Evolutionary conservation across 2,329 filamentous ascomycete species (phyloP).

Genomic region (Aspergillus sp.): DNA sequence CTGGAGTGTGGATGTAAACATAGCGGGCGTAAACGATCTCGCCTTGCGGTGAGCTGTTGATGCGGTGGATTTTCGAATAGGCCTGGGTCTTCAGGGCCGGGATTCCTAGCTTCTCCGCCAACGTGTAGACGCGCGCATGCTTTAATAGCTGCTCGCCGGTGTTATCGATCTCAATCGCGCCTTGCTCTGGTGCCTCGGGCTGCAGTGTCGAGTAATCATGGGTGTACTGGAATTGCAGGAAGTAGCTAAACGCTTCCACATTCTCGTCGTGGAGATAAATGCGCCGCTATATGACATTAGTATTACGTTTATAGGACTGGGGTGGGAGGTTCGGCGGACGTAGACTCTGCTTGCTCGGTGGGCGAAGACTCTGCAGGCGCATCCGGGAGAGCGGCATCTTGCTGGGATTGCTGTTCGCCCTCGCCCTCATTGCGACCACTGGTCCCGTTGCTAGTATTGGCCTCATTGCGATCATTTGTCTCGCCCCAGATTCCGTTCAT

Average conservation of each 20-base stretch:
- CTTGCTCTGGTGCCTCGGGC: constrained; percentile 51
- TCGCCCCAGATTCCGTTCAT: constrained; percentile 15
- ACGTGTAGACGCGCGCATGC: constrained; percentile 81
- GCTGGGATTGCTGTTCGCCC: constrained; percentile 9
- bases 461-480: constrained; percentile 5
- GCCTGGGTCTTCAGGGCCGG: constrained; percentile 63
- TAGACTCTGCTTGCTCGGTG: too few species aligned
- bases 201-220: constrained; percentile 70
- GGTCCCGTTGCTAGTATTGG: too few species aligned
- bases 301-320: too few species aligned
- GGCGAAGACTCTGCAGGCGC: constrained; percentile 10
- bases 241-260: constrained; percentile 64
- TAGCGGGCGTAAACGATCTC: constrained; percentile 89
- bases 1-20: constrained; percentile 67
- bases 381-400: constrained; percentile 14
- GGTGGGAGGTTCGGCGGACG: too few species aligned
- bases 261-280: constrained; percentile 61
- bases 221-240: constrained; percentile 77
- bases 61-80: constrained; percentile 83
- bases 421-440: constrained; percentile 5
- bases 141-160: constrained; percentile 75
- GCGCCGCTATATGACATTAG: constrained; percentile 43
- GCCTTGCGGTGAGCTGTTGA: constrained; percentile 76
- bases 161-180: constrained; percentile 61
- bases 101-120: constrained; percentile 69